Evolutionary conservation across 352 stramenopile genomes (phyloP).

Genomic region (Pythium oligandrum): DNA sequence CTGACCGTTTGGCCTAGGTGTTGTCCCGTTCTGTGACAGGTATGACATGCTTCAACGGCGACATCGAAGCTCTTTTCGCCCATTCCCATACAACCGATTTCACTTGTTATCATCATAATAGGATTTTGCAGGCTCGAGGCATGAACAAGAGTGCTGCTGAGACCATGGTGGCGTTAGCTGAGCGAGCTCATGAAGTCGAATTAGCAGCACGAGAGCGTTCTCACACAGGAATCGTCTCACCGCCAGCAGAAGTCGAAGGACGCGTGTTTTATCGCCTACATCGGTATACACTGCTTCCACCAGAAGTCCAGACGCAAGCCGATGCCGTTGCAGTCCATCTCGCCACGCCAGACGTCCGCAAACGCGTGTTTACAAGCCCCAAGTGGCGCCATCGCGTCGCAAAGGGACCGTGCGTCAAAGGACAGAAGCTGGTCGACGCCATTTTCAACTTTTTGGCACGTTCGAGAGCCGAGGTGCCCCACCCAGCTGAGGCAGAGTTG

Average conservation of each 20-base stretch:
- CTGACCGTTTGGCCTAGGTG: too few species aligned
- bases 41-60: slow-evolving; percentile 14
- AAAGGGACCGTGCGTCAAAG: slow-evolving; percentile 29
- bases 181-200: slow-evolving; percentile 18
- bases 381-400: slow-evolving; percentile 6
- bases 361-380: slow-evolving; percentile 12
- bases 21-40: neutral
- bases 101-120: too few species aligned
- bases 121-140: neutral
- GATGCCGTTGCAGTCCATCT: slow-evolving; percentile 13
- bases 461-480: slow-evolving; percentile 18
- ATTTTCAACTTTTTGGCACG: slow-evolving; percentile 19
- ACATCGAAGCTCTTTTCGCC: slow-evolving; percentile 17
- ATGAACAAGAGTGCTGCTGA: slow-evolving; percentile 21
- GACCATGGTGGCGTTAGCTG: slow-evolving; percentile 26
- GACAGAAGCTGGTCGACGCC: slow-evolving; percentile 29
- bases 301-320: slow-evolving; percentile 6
- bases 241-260: slow-evolving; percentile 16
- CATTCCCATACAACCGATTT: neutral
- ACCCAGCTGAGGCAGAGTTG: slow-evolving; percentile 20
- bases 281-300: slow-evolving; percentile 14
- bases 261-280: slow-evolving; percentile 28
- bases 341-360: slow-evolving; percentile 4
- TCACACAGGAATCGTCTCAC: slow-evolving; percentile 5
- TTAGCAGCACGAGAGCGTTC: slow-evolving; percentile 5